Evolutionary conservation across 2,329 filamentous ascomycete genomes (phyloP), one percentile per base, ranked within the genome.

Genomic region (Coleophoma cylindrospora): DNA sequence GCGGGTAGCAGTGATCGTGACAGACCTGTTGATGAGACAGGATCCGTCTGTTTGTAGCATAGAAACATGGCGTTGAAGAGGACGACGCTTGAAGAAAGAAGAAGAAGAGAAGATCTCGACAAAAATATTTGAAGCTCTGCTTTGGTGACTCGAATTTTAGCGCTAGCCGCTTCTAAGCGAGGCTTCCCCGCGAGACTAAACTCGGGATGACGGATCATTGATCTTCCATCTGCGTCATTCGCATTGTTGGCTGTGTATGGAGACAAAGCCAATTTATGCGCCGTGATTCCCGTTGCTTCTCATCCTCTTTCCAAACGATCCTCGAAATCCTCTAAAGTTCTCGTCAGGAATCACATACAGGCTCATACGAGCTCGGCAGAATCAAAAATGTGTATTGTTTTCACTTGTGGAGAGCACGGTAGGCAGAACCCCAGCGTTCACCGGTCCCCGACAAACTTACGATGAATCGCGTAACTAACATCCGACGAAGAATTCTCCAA

Each of bases 51-150:
- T 82, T 81, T 88, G 86, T 86, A 86, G 88, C 88, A 91, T 91
- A 89, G 88, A 91, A 91, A 91, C 87, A 87, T 87, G 87, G 88
- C 89, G 80, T 89, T 91, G 86, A 83, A 79, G 81, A 86, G 87
- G 87, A 84, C 83, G 86, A 81, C 84, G 83, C 84, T 87, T 86
- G 75, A 56, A 61, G 70, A 69, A 41, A 15, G 43, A 54, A 53
- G 33, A 37, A 44, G 48, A 40, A 27, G 9, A 27, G 27, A 27
- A 7, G 27, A 27, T 7, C 27, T 27, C 27, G 27, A 27, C 27
- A 27, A 27, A 27, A 27, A 27, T 27, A 27, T 27, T 27, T 27
- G 27, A 27, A 27, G 27, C 27, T 27, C 27, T 3, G 3, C 27
- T 27, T 27, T 5, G 3, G 27, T 27, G 27, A 27, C 27, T 27